Evolutionary conservation across 805 yeast species (phyloP), one percentile per base, ranked within the genome.

Genomic region (Candida piceae): DNA sequence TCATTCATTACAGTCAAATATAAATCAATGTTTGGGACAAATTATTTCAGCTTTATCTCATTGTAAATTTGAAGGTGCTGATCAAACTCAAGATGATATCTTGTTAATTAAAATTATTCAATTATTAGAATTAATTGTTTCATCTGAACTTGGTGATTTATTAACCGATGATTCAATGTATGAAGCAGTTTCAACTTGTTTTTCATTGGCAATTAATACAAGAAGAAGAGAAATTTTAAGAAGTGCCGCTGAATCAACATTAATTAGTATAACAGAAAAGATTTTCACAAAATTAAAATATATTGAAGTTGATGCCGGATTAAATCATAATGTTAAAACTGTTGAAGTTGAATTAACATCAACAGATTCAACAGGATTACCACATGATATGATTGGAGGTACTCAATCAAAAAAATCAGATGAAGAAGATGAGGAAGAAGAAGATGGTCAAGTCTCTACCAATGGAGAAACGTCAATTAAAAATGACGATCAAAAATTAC

Each of bases 51-150:
- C 97, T 0, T 69, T 93, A 44, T 85, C 97, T 1, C 96, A 87
- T 56, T 93, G 97, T 62, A 76, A 96, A 31, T 93, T 93, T 57
- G 97, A 93, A 65, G 96, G 96, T 2, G 83, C 93, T 0, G 96
- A 89, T 55, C 95, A 87, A 57, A 74, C 82, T 24, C 82, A 86
- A 29, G 97, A 93, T 62, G 98, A 93, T 57, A 84, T 94, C 0
- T 90, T 93, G 3, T 65, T 93, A 31, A 69, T 90, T 35, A 85
- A 85, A 53, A 95, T 93, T 16, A 73, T 93, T 44, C 69, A 82
- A 30, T 65, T 90, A 18, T 66, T 90, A 49, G 90, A 87, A 47
- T 58, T 63, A 16, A 70, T 89, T 12, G 70, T 88, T 12, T 67
- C 70, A 16, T 76, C 89, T n/a, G 71, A 72, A 1, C 64, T 80